A percentile compares a stretch with the other conserved stretches of the same genome.
Evolutionary conservation across 306 rosid genomes (phyloP).

Genomic region (Aeschynomene evenia): DNA sequence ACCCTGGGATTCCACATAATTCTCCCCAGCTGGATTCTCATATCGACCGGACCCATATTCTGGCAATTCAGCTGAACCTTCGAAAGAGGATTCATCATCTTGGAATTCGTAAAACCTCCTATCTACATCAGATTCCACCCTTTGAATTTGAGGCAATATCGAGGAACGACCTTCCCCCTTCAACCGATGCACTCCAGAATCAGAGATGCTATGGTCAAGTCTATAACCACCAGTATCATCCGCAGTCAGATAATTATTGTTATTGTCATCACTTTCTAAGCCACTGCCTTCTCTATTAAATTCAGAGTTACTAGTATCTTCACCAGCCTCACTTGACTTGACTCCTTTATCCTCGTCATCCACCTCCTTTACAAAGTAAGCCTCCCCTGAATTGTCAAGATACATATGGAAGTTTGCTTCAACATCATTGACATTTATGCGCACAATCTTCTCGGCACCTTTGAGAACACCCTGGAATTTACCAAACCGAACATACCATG

Average conservation of each 20-base stretch:
- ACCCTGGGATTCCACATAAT: conserved; percentile 54
- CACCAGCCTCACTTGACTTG: conserved; percentile 40
- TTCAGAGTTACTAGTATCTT: conserved; percentile 27
- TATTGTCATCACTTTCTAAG: conserved; percentile 30
- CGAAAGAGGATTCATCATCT: conserved; percentile 64
- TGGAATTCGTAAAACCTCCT: conserved; percentile 71
- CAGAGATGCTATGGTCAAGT: conserved; percentile 61
- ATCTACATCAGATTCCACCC: conserved; percentile 56
- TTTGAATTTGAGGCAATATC: conserved; percentile 35
- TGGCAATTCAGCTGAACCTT: conserved; percentile 58
- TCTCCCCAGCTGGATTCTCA: conserved; percentile 54
- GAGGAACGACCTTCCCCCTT: conserved; percentile 38
- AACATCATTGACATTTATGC: conserved; percentile 70
- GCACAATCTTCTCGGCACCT: conserved; percentile 81
- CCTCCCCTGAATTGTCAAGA: conserved; percentile 94
- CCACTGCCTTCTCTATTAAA: conserved; percentile 12
- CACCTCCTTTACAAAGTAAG: conserved; percentile 78
- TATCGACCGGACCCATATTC: conserved; percentile 59
- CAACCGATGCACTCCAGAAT: conserved; percentile 52
- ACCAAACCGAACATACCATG: conserved; percentile 97
- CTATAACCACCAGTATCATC: conserved; percentile 29
- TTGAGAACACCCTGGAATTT: conserved; percentile 97
- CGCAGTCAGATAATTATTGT: conserved; percentile 11
- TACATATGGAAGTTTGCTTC: conserved; percentile 90
- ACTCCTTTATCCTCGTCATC: conserved; percentile 45